These are phyloP conservation scores for Pythium oligandrum DNA, from an alignment of 352 stramenopile species.

Conservation along the genomic window DNA sequence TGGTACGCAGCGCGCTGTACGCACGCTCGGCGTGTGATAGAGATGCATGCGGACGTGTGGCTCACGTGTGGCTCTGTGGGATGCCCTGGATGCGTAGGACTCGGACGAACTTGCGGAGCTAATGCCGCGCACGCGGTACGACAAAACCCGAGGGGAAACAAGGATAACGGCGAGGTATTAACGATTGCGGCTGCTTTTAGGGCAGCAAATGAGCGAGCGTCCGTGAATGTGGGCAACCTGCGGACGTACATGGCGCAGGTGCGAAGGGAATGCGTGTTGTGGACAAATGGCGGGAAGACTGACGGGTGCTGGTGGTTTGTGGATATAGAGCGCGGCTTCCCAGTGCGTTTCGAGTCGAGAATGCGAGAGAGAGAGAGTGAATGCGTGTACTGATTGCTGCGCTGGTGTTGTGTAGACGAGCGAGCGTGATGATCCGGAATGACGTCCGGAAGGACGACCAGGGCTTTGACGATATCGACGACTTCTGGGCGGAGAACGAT, in stretches of 20 bases:
- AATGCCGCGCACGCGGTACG: slow-evolving; percentile 74
- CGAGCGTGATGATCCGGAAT: slow-evolving; percentile 47
- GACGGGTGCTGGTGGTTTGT: too few relatives aligned
- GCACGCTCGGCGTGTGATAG: too few relatives aligned
- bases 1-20: too few relatives aligned
- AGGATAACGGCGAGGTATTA: too few relatives aligned
- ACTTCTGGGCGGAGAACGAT: slow-evolving; percentile 78
- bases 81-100: slow-evolving; percentile 1
- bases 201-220: slow-evolving; percentile 35
- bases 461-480: slow-evolving; percentile 84
- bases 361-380: too few relatives aligned
- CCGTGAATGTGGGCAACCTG: slow-evolving; percentile 43
- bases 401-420: slow-evolving; percentile 21
- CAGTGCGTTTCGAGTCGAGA: too few relatives aligned
- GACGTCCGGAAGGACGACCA: slow-evolving; percentile 73
- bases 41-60: too few relatives aligned
- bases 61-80: too few relatives aligned
- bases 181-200: not conserved
- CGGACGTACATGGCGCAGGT: slow-evolving; percentile 63
- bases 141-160: not conserved
- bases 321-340: too few relatives aligned
- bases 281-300: too few relatives aligned
- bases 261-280: too few relatives aligned
- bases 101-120: slow-evolving; percentile 55
- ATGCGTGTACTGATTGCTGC: too few relatives aligned